Percentiles rank a stretch among this genome's conserved stretches.
phyloP scores from a whole-genome alignment of 345 rosid genomes.

The Populus ilicifolia region DNA sequence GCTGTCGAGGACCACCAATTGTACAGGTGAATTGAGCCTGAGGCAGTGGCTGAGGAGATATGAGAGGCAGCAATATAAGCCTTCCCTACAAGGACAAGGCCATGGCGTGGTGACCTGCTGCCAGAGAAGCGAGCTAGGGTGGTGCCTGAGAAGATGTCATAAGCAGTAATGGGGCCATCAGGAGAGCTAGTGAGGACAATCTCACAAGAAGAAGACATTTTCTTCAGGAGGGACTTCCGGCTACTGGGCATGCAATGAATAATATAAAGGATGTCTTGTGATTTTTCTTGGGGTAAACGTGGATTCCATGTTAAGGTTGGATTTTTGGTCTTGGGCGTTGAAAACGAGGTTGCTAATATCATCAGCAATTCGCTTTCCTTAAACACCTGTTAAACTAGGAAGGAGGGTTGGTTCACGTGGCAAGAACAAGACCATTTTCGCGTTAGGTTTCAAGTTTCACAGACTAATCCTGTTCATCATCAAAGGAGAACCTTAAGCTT shows the following conservation, averaged over 20 bases:
- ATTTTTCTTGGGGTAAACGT: neutral
- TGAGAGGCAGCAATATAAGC: slow-evolving; percentile 46
- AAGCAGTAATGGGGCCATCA: slow-evolving; percentile 40
- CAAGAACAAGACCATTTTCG: neutral
- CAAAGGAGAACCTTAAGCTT: neutral
- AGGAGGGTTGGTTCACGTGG: neutral
- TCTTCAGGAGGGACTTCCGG: neutral
- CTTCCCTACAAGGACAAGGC: slow-evolving; percentile 35
- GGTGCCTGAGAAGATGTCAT: slow-evolving; percentile 30
- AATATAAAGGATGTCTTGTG: neutral
- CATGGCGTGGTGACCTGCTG: slow-evolving; percentile 43
- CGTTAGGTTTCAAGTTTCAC: neutral
- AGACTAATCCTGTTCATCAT: neutral
- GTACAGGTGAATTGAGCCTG: slow-evolving; percentile 42
- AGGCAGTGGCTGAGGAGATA: slow-evolving; percentile 31
- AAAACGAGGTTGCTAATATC: neutral
- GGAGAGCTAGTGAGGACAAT: slow-evolving; percentile 44
- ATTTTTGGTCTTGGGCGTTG: neutral
- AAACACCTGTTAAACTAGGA: neutral
- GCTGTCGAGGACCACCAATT: slow-evolving; percentile 43
- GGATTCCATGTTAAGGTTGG: neutral
- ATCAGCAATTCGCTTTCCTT: neutral
- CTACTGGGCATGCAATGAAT: neutral
- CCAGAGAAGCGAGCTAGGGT: slow-evolving; percentile 30
- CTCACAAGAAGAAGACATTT: slow-evolving; percentile 18